A percentile compares a stretch with the other conserved stretches of the same genome.
These are phyloP conservation scores for Withania somnifera DNA, from an alignment of 305 asterid genomes.

Conservation along the genomic window DNA sequence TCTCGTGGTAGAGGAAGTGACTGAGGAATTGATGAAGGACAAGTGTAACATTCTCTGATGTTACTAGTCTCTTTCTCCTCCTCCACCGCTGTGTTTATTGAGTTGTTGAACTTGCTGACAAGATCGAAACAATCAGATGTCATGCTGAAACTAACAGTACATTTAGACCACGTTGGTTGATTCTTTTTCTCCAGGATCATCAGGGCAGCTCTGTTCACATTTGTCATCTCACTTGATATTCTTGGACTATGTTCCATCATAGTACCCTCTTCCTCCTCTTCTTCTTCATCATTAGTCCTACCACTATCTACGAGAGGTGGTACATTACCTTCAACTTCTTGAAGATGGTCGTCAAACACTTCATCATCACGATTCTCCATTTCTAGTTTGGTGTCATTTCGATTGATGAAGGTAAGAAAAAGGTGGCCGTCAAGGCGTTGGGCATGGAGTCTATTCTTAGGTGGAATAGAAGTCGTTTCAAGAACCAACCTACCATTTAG, in stretches of 20 bases:
- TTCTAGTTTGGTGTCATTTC: not conserved
- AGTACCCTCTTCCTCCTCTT: not conserved
- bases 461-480: slow-evolving; percentile 45
- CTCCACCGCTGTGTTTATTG: not conserved
- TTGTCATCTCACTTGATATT: slow-evolving; percentile 20
- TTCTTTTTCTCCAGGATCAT: slow-evolving; percentile 11
- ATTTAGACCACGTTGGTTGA: not conserved
- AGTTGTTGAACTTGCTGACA: not conserved
- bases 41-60: not conserved
- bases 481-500: slow-evolving; percentile 60
- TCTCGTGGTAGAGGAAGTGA: slow-evolving; percentile 13
- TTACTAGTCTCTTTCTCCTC: not conserved
- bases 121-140: not conserved
- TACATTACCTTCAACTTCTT: slow-evolving; percentile 13
- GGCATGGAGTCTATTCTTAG: slow-evolving; percentile 39
- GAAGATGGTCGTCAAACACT: slow-evolving; percentile 15
- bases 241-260: slow-evolving; percentile 14
- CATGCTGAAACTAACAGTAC: slow-evolving; percentile 4
- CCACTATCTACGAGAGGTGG: not conserved
- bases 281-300: not conserved
- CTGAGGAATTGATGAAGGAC: slow-evolving; percentile 8
- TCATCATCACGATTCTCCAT: not conserved
- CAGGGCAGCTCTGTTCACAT: slow-evolving; percentile 26
- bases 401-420: slow-evolving; percentile 25
- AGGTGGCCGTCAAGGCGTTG: slow-evolving; percentile 55